These are phyloP conservation scores for Naganishia sp. DNA, from an alignment of 1,284 basidiomycete genomes.

Conservation along the genomic window DNA sequence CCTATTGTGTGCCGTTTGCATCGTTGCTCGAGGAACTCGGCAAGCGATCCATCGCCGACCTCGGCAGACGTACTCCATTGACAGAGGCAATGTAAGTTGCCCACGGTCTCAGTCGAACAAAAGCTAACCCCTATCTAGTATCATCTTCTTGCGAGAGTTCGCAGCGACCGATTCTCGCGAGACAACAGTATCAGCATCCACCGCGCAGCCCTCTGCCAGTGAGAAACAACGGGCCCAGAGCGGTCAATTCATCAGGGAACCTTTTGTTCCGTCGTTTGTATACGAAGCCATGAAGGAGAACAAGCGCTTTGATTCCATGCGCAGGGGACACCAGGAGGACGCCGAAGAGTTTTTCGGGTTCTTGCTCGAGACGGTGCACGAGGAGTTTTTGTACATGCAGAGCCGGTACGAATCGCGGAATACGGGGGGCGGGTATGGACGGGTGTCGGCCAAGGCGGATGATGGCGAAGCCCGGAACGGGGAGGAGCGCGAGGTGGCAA, in stretches of 20 bases:
- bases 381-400: slow-evolving; percentile 74
- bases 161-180: slow-evolving; percentile 35
- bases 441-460: slow-evolving; percentile 35
- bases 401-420: slow-evolving; percentile 47
- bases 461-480: slow-evolving; percentile 50
- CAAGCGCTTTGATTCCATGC: slow-evolving; percentile 90
- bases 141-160: slow-evolving; percentile 75
- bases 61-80: slow-evolving; percentile 66
- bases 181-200: slow-evolving; percentile 24
- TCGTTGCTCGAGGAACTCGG: slow-evolving; percentile 74
- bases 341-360: slow-evolving; percentile 99
- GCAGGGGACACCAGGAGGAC: slow-evolving; percentile 94
- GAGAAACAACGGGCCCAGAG: slow-evolving; percentile 35
- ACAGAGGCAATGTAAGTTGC: slow-evolving; percentile 68
- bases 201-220: slow-evolving; percentile 23
- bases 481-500: slow-evolving; percentile 46
- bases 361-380: slow-evolving; percentile 91
- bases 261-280: slow-evolving; percentile 85
- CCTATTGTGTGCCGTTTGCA: slow-evolving; percentile 85
- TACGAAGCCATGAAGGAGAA: slow-evolving; percentile 96
- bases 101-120: not conserved
- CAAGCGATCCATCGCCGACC: slow-evolving; percentile 58
- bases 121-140: slow-evolving; percentile 6
- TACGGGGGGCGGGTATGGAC: slow-evolving; percentile 38
- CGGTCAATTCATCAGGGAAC: slow-evolving; percentile 53